A percentile compares a stretch with the other conserved stretches of the same genome.
Conservation (phyloP, 192 early-diverging fungal genomes). For the Gonapodya prolifera region DNA sequence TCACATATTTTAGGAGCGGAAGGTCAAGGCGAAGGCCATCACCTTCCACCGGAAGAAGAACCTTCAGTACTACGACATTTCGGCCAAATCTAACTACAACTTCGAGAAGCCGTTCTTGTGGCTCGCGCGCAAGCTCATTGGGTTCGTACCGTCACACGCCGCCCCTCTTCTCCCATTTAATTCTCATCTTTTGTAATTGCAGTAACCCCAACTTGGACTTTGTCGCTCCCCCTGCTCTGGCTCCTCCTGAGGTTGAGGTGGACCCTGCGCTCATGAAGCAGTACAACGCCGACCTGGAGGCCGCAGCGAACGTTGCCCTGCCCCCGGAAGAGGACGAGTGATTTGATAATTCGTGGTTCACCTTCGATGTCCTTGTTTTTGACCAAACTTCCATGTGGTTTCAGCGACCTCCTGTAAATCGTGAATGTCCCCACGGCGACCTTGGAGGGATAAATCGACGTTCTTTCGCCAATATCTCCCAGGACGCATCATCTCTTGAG, state of each 20-base stretch:
- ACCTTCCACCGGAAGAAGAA: conserved; percentile 99
- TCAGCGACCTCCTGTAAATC: no score
- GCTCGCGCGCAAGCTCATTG: conserved; percentile 95
- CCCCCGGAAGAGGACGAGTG: conserved; percentile 63
- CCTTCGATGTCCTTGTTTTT: no score
- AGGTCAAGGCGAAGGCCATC: conserved; percentile 99
- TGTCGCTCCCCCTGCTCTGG: conserved; percentile 91
- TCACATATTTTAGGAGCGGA: conserved; percentile 59
- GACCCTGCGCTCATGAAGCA: conserved; percentile 62
- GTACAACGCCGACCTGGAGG: conserved; percentile 68
- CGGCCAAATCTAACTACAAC: conserved; percentile 99
- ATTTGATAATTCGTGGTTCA: no score
- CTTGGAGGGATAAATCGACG: no score
- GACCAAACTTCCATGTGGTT: no score
- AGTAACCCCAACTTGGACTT: conserved; percentile 91
- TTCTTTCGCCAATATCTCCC: no score
- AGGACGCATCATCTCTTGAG: no score
- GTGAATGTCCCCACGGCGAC: no score
- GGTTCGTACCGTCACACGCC: conserved; percentile 18
- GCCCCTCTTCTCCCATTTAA: neutral
- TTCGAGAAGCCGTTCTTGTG: conserved; percentile 99
- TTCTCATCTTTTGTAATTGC: conserved; percentile 7
- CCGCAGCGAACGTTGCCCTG: conserved; percentile 72
- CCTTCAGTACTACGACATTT: conserved; percentile 99
- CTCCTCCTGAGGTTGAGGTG: conserved; percentile 83